A percentile compares a stretch with the other conserved stretches of the same genome.
Conservation (phyloP, 345 rosid species). For the Aquilaria yunnanensis region DNA sequence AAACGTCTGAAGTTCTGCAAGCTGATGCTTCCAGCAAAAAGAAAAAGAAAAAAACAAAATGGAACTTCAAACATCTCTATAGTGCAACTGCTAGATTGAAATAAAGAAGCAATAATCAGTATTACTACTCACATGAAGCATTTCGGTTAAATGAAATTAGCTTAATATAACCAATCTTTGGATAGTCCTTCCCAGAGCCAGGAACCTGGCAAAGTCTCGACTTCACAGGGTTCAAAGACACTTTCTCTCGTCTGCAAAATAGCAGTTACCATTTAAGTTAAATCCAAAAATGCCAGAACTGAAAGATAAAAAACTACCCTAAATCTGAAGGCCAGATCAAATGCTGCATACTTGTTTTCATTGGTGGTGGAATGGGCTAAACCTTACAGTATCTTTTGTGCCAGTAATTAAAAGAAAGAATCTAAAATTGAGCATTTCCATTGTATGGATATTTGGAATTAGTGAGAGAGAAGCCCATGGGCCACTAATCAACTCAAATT, state of each 20-base stretch:
- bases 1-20: neutral
- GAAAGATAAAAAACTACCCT: too few species aligned
- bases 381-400: too few species aligned
- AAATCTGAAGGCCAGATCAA: too few species aligned
- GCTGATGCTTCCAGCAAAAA: neutral
- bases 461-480: too few species aligned
- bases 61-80: neutral
- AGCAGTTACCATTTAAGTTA: slow-evolving; percentile 10
- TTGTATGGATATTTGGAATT: too few species aligned
- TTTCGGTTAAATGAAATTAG: slow-evolving; percentile 77
- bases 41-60: neutral
- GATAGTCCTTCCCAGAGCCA: slow-evolving; percentile 59
- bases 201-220: slow-evolving; percentile 75
- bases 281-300: neutral
- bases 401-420: too few species aligned
- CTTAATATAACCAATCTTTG: slow-evolving; percentile 86
- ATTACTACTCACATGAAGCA: slow-evolving; percentile 60
- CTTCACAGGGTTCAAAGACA: slow-evolving; percentile 85
- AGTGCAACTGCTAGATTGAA: neutral
- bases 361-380: too few species aligned
- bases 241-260: slow-evolving; percentile 64
- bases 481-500: too few species aligned
- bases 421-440: too few species aligned
- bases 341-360: too few species aligned
- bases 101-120: slow-evolving; percentile 3